phyloP scores from a whole-genome alignment of 768 basidiomycete species.

The Suillus subalutaceus region DNA sequence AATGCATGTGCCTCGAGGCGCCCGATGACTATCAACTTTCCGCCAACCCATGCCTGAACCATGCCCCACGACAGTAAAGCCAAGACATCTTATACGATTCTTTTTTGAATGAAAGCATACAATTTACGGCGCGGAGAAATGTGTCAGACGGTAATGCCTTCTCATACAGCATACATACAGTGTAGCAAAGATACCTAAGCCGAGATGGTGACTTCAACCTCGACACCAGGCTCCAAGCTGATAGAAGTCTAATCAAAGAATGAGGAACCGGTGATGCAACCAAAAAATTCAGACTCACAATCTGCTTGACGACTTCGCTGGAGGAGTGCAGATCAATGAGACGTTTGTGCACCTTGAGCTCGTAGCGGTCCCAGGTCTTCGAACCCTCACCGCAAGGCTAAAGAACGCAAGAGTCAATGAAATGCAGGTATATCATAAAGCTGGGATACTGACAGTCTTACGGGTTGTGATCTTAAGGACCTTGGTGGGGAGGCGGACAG shows the following conservation, averaged over 20 bases:
- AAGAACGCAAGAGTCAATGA: conserved; percentile 9
- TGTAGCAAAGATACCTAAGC: conserved; percentile 41
- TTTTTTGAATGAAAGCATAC: neutral
- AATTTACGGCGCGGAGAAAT: neutral
- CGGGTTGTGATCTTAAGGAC: conserved; percentile 99
- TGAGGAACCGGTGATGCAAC: conserved; percentile 14
- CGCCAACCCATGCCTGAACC: neutral
- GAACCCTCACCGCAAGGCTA: conserved; percentile 99
- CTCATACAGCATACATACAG: neutral
- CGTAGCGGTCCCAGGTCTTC: conserved; percentile 99
- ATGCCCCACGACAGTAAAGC: neutral
- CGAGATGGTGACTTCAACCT: conserved; percentile 98
- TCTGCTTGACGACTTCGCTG: conserved; percentile 99
- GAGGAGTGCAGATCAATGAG: conserved; percentile 99
- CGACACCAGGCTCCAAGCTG: conserved; percentile 98
- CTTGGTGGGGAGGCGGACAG: conserved; percentile 98
- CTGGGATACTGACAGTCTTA: conserved; percentile 76
- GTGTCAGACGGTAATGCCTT: neutral
- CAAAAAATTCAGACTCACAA: conserved; percentile 61
- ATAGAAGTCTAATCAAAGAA: conserved; percentile 78
- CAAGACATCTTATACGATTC: neutral
- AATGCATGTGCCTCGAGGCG: neutral
- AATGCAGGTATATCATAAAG: neutral
- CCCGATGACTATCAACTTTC: neutral
- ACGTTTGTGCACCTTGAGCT: conserved; percentile 99